Conservation (phyloP, 1,284 basidiomycete genomes). For the Filobasidium uniguttulatum region DNA sequence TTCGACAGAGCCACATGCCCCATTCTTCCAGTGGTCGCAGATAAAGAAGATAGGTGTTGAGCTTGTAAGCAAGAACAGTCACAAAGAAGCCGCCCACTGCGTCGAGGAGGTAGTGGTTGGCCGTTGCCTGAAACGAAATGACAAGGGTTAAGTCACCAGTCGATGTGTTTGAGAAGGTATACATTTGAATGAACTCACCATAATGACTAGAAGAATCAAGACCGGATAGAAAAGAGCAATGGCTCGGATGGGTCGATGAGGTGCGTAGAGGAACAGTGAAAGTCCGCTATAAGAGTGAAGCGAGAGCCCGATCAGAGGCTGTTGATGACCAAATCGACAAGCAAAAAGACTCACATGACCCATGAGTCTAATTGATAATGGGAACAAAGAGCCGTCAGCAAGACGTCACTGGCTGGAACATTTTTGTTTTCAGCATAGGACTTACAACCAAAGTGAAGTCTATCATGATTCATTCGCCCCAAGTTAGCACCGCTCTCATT, state of each 20-base stretch:
- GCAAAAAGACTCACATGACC: conserved; percentile 21
- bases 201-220: conserved; percentile 32
- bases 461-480: no score
- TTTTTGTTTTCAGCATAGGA: no score
- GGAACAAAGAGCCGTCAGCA: no score
- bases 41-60: conserved; percentile 28
- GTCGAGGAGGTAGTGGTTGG: conserved; percentile 35
- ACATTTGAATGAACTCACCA: conserved; percentile 16
- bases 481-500: no score
- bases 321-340: neutral
- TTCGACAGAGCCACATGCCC: conserved; percentile 25
- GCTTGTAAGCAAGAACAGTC: conserved; percentile 24
- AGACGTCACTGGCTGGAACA: no score
- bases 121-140: conserved; percentile 19
- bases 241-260: conserved; percentile 19
- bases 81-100: conserved; percentile 33
- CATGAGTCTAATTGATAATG: conserved; percentile 17
- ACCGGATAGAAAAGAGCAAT: conserved; percentile 25
- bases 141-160: neutral
- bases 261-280: conserved; percentile 27
- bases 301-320: neutral
- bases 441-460: conserved; percentile 10
- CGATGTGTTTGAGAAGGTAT: neutral
- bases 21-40: conserved; percentile 32
- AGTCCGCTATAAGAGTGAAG: conserved; percentile 20